These are phyloP conservation scores for Myxozyma udenii DNA, from an alignment of 805 yeast genomes.

Conservation along the genomic window DNA sequence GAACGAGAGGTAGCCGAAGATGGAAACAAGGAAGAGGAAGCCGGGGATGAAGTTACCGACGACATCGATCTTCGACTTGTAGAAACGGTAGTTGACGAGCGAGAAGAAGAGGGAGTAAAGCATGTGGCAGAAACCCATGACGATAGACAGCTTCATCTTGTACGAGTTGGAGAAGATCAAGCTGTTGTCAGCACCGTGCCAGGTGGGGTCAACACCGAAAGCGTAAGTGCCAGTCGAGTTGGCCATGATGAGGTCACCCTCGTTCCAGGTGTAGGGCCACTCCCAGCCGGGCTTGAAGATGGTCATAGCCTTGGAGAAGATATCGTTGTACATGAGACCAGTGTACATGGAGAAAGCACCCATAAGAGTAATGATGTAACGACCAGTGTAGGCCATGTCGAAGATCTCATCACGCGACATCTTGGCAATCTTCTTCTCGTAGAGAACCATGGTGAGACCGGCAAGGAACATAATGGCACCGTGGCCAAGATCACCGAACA, in stretches of 20 bases:
- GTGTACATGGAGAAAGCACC: constrained; percentile 94
- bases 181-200: constrained; percentile 97
- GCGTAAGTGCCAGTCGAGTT: constrained; percentile 65
- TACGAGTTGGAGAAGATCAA: constrained; percentile 89
- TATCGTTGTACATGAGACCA: constrained; percentile 88
- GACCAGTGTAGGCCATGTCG: constrained; percentile 93
- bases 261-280: constrained; percentile 75
- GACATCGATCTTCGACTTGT: constrained; percentile 71
- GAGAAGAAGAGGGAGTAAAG: constrained; percentile 83
- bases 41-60: constrained; percentile 95
- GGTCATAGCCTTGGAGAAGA: constrained; percentile 88
- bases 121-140: constrained; percentile 96
- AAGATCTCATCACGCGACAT: constrained; percentile 86
- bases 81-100: constrained; percentile 69
- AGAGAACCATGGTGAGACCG: constrained; percentile 65
- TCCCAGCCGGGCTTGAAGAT: constrained; percentile 87
- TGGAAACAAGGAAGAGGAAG: constrained; percentile 89
- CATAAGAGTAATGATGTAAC: constrained; percentile 88
- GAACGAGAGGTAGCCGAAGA: constrained; percentile 86
- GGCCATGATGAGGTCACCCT: constrained; percentile 69
- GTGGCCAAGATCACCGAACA: constrained; percentile 99
- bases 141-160: constrained; percentile 92
- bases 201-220: constrained; percentile 85
- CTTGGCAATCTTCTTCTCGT: constrained; percentile 66
- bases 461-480: constrained; percentile 79